A percentile compares a stretch with the other conserved stretches of the same genome.
Conservation (phyloP, 73 alveolate species). For the Tetrahymena borealis region DNA sequence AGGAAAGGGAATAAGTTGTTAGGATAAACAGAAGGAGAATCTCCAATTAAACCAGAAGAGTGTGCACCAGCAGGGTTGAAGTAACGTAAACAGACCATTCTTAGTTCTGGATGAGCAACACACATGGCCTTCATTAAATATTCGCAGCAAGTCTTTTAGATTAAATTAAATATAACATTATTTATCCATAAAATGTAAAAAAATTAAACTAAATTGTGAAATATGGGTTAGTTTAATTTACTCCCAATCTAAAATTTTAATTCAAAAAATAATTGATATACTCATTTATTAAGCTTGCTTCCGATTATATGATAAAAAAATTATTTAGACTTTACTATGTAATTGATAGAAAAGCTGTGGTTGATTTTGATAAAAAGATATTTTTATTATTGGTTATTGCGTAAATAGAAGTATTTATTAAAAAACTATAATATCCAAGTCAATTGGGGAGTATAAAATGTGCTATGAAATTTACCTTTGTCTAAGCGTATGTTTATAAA, state of each 20-base stretch:
- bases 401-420: too few species aligned
- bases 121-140: constrained; percentile 27
- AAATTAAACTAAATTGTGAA: neutral
- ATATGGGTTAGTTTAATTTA: neutral
- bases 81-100: constrained; percentile 62
- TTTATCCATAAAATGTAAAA: constrained; percentile 29
- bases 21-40: constrained; percentile 82
- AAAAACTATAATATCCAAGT: too few species aligned
- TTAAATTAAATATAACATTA: constrained; percentile 41
- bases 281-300: too few species aligned
- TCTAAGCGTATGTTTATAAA: neutral
- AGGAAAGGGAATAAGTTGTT: constrained; percentile 88
- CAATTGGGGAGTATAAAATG: neutral
- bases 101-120: neutral
- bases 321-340: too few species aligned
- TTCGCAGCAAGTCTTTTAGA: constrained; percentile 17
- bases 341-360: too few species aligned
- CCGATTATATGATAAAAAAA: too few species aligned
- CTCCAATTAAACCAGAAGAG: constrained; percentile 91
- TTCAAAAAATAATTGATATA: too few species aligned
- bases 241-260: too few species aligned
- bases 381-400: too few species aligned
- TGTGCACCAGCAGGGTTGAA: constrained; percentile 99
- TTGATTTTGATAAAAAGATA: too few species aligned
- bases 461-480: neutral